Conservation (phyloP, 2,329 filamentous ascomycete genomes). For the Stachybotrys echinatus region DNA sequence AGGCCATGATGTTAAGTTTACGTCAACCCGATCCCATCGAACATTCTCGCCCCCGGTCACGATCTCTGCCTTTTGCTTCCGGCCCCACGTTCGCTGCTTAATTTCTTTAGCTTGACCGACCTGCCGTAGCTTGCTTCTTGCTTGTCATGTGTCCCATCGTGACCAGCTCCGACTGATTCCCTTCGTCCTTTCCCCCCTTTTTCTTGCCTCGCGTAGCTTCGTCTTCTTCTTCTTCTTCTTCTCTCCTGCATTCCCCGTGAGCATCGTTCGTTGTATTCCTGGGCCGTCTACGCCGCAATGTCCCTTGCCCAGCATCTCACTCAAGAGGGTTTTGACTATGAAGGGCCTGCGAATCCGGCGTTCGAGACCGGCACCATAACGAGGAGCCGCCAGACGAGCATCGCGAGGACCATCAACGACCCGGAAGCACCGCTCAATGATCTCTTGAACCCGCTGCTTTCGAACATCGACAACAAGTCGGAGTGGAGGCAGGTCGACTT, state of each 20-base stretch:
- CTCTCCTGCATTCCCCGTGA: too few species aligned
- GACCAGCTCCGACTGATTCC: not conserved
- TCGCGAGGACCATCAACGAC: not conserved
- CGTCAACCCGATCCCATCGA: not conserved
- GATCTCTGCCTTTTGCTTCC: not conserved
- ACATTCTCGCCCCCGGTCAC: not conserved
- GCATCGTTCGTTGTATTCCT: too few species aligned
- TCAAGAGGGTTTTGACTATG: slow-evolving; percentile 35
- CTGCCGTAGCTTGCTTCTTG: not conserved
- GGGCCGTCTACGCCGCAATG: slow-evolving; percentile 18
- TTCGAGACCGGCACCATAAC: not conserved
- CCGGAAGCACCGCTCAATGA: slow-evolving; percentile 4
- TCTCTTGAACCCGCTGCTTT: not conserved
- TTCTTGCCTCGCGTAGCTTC: too few species aligned
- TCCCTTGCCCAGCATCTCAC: slow-evolving; percentile 39
- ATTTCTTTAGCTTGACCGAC: not conserved
- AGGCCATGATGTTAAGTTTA: too few species aligned
- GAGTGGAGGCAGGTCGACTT: slow-evolving; percentile 22
- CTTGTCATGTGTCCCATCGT: not conserved
- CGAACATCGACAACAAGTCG: slow-evolving; percentile 4
- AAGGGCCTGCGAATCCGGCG: slow-evolving; percentile 15
- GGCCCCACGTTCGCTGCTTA: not conserved
- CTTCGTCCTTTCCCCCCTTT: not conserved
- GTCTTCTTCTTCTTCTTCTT: not conserved
- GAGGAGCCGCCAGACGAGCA: not conserved